Evolutionary conservation across 2,329 filamentous ascomycete genomes (phyloP).

Genomic region (Pseudocercospora macadamiae): DNA sequence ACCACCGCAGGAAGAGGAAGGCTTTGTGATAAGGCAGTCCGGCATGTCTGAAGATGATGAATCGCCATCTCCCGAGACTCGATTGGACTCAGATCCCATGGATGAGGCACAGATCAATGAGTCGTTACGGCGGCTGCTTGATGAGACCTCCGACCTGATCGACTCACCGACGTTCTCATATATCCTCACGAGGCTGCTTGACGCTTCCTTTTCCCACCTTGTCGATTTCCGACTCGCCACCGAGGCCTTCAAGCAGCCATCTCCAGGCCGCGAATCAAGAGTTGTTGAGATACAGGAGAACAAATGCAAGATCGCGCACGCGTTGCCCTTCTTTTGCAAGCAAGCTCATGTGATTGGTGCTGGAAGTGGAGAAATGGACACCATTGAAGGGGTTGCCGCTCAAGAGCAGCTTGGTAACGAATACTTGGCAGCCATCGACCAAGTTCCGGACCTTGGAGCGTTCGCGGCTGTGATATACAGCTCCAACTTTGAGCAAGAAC

Average conservation of each 20-base stretch:
- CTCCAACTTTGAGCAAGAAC: conserved; percentile 70
- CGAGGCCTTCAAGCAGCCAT: conserved; percentile 70
- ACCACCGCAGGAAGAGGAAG: conserved; percentile 76
- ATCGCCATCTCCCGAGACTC: conserved; percentile 29
- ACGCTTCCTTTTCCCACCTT: conserved; percentile 82
- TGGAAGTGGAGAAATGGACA: conserved; percentile 66
- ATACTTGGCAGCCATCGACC: conserved; percentile 69
- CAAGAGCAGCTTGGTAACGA: conserved; percentile 47
- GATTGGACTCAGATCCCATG: conserved; percentile 24
- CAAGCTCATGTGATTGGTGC: conserved; percentile 89
- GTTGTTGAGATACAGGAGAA: conserved; percentile 52
- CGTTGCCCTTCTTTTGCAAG: conserved; percentile 84
- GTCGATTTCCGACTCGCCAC: conserved; percentile 79
- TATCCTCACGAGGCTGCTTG: conserved; percentile 82
- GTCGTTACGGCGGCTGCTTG: conserved; percentile 78
- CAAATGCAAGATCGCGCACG: conserved; percentile 79
- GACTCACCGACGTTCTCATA: conserved; percentile 90
- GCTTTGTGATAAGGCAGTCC: conserved; percentile 81
- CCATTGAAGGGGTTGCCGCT: conserved; percentile 33
- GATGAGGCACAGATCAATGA: conserved; percentile 45
- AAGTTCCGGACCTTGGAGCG: conserved; percentile 74
- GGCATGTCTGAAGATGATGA: conserved; percentile 62
- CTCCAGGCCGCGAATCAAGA: conserved; percentile 55
- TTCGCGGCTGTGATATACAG: conserved; percentile 88
- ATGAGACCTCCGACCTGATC: conserved; percentile 93